Percentiles rank a stretch among this genome's conserved stretches.
phyloP scores from a whole-genome alignment of 768 basidiomycete genomes.

The Suillus lakei region DNA sequence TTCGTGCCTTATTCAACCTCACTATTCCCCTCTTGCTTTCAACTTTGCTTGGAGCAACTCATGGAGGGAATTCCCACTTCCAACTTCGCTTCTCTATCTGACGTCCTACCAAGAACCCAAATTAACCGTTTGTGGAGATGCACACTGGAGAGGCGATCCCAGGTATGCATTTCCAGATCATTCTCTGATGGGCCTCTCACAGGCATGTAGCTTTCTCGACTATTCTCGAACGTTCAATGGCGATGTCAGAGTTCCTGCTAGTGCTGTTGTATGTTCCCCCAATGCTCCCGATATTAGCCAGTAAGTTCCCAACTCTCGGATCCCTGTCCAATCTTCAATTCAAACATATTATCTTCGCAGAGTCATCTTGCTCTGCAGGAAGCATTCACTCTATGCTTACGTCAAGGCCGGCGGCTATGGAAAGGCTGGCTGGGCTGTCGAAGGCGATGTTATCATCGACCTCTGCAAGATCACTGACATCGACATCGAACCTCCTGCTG shows the following conservation, averaged over 20 bases:
- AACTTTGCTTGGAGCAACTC: conserved; percentile 1
- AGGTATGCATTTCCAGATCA: conserved; percentile 36
- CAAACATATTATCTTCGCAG: conserved; percentile 45
- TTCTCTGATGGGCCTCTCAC: conserved; percentile 6
- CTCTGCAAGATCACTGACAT: conserved; percentile 69
- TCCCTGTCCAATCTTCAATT: conserved; percentile 13
- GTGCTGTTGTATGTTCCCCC: conserved; percentile 72
- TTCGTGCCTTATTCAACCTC: conserved; percentile 11
- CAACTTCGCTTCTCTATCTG: conserved; percentile 12
- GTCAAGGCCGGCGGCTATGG: conserved; percentile 93
- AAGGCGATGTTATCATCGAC: conserved; percentile 87
- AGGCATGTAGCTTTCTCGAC: conserved; percentile 27
- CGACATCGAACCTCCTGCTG: conserved; percentile 64
- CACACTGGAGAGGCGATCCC: conserved; percentile 48
- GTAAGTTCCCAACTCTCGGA: conserved; percentile 47
- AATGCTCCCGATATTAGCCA: conserved; percentile 84
- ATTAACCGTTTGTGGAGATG: conserved; percentile 49
- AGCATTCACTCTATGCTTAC: conserved; percentile 71
- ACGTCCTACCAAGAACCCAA: conserved; percentile 49
- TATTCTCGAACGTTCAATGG: conserved; percentile 73
- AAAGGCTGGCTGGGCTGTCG: conserved; percentile 87
- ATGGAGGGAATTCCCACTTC: conserved; percentile 17
- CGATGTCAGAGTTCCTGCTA: conserved; percentile 61
- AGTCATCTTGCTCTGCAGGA: conserved; percentile 73
- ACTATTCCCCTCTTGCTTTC: conserved; percentile 10